These are phyloP conservation scores for Trebouxia gelatinosa DNA, from an alignment of 163 green algal species.

Conservation along the genomic window DNA sequence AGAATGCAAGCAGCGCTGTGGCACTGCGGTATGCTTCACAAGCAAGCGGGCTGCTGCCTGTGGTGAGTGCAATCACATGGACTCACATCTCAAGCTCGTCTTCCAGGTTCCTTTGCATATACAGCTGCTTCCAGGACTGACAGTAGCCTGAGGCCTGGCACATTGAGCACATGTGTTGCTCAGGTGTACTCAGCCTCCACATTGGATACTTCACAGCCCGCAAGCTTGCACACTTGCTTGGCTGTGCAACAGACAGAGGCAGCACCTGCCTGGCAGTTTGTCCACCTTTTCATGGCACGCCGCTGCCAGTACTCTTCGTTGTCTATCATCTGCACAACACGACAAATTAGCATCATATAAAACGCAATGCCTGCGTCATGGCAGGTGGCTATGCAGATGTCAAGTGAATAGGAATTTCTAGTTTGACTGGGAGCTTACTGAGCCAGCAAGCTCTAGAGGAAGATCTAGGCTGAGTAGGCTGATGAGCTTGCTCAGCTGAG, in stretches of 20 bases:
- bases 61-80: not conserved
- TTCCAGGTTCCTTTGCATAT: slow-evolving; percentile 77
- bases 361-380: not conserved
- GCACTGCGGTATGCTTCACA: too few species aligned
- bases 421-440: slow-evolving; percentile 42
- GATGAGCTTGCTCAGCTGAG: slow-evolving; percentile 58
- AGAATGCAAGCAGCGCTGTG: not conserved
- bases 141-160: slow-evolving; percentile 52
- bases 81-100: slow-evolving; percentile 66
- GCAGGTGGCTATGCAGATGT: not conserved
- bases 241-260: not conserved
- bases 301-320: slow-evolving; percentile 78
- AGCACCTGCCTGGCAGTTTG: slow-evolving; percentile 53
- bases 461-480: slow-evolving; percentile 69
- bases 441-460: slow-evolving; percentile 67
- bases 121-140: slow-evolving; percentile 81
- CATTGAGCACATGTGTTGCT: too few species aligned
- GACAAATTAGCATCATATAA: too few species aligned
- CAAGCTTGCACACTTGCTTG: not conserved
- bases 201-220: not conserved
- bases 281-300: slow-evolving; percentile 56
- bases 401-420: too few species aligned
- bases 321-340: slow-evolving; percentile 59
- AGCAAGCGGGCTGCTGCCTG: too few species aligned
- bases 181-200: too few species aligned